These are phyloP conservation scores for Imleria badia DNA, from an alignment of 768 basidiomycete genomes.

Conservation along the genomic window DNA sequence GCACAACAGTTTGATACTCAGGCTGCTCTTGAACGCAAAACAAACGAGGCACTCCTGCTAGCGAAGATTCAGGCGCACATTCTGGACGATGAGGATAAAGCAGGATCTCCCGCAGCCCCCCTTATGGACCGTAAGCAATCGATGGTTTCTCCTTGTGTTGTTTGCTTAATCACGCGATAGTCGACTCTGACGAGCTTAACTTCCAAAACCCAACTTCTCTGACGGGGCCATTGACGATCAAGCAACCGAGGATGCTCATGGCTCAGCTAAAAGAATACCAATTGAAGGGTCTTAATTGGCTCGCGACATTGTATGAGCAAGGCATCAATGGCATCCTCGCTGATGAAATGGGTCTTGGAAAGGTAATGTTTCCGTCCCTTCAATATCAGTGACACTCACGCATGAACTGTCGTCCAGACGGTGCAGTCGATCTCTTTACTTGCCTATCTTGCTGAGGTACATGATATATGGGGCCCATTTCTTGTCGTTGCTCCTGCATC, in stretches of 20 bases:
- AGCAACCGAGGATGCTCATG: slow-evolving; percentile 94
- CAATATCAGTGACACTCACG: neutral
- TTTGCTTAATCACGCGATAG: slow-evolving; percentile 37
- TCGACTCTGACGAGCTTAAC: slow-evolving; percentile 96
- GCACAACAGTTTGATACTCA: slow-evolving; percentile 86
- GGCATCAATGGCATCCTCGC: slow-evolving; percentile 99
- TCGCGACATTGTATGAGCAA: slow-evolving; percentile 96
- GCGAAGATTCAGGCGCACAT: slow-evolving; percentile 54
- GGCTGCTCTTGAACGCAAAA: slow-evolving; percentile 77
- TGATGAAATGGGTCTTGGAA: slow-evolving; percentile 97
- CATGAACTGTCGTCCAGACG: slow-evolving; percentile 51
- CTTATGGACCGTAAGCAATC: slow-evolving; percentile 68
- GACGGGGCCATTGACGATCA: slow-evolving; percentile 78
- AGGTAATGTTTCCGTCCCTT: slow-evolving; percentile 43
- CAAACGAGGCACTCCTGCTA: slow-evolving; percentile 71
- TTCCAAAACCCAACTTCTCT: slow-evolving; percentile 98
- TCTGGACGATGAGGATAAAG: slow-evolving; percentile 42
- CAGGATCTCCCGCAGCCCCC: slow-evolving; percentile 38
- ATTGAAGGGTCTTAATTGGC: slow-evolving; percentile 96
- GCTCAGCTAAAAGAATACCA: slow-evolving; percentile 98
- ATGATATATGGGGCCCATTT: slow-evolving; percentile 99
- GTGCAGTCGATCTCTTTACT: slow-evolving; percentile 97
- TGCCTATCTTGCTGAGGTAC: slow-evolving; percentile 93
- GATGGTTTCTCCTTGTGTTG: neutral
- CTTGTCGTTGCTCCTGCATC: slow-evolving; percentile 96